These are phyloP conservation scores for Cladophialophora chaetospira DNA, from an alignment of 2,329 filamentous ascomycete genomes.

Conservation along the genomic window DNA sequence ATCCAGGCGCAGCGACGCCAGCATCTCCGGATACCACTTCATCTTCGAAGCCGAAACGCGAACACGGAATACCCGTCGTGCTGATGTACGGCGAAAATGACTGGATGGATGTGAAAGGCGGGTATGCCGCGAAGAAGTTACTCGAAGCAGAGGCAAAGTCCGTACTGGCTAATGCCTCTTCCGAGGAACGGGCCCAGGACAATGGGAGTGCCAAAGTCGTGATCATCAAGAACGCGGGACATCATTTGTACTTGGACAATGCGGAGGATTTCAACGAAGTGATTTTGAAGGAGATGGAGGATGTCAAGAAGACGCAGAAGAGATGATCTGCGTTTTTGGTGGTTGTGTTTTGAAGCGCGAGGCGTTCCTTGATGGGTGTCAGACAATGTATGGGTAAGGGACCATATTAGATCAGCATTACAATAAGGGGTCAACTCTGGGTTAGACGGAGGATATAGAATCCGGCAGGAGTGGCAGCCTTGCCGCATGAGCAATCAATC, in stretches of 20 bases:
- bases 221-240: conserved; percentile 70
- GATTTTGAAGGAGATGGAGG: conserved; percentile 67
- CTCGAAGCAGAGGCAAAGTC: conserved; percentile 68
- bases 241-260: conserved; percentile 72
- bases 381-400: too few species aligned
- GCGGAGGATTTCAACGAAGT: conserved; percentile 70
- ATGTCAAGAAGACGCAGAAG: conserved; percentile 48
- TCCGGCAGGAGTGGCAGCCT: too few species aligned
- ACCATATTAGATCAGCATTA: too few species aligned
- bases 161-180: conserved; percentile 62
- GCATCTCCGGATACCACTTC: conserved; percentile 17
- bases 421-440: too few species aligned
- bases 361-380: too few species aligned
- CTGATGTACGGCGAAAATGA: conserved; percentile 98
- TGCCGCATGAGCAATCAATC: too few species aligned
- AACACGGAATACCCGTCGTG: conserved; percentile 76
- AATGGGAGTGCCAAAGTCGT: conserved; percentile 81
- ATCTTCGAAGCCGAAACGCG: conserved; percentile 38
- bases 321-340: neutral
- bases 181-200: conserved; percentile 70
- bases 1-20: conserved; percentile 37
- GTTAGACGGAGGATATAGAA: too few species aligned
- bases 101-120: conserved; percentile 96
- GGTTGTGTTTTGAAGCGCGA: neutral
- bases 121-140: conserved; percentile 76